Evolutionary conservation across 345 rosid genomes (phyloP), one percentile per base, ranked within the genome.

Genomic region (Populus alba): DNA sequence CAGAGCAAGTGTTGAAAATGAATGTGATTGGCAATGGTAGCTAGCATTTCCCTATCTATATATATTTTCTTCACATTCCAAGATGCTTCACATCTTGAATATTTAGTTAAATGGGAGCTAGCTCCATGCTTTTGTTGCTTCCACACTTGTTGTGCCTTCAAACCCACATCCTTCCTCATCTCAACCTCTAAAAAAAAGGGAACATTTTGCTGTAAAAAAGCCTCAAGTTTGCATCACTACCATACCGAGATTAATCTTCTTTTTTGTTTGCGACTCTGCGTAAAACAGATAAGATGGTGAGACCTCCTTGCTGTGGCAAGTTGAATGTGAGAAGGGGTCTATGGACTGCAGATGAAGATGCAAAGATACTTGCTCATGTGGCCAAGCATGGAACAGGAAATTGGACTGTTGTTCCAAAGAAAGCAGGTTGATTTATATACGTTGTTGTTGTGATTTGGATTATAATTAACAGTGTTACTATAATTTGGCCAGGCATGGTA

Each of bases 301-400:
- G 75, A 55, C 69, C 76, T 66, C 89, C 91, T 72, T 88, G 91
- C 45, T 80, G 89, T 74, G 88, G 85, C 82, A 86, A 83, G 80
- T 53, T 71, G 69, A 86, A 85, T 70, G 80, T 79, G 41, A 86
- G 80, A 59, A 83, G 80, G 51, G 91, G 88, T 2, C 82, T 80
- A 62, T 90, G 97, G 94, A 84, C 51, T 12, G 53, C 68, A 39
- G 97, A 90, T 65, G 94, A 90, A 80, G 97, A 92, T 80, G 90
- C 89, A 31, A 90, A 87, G 84, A 86, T 85, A 5, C 83, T 84
- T 67, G 87, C 89, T 20, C 82, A 86, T 81, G 90, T 87, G 6
- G 82, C 95, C 1, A 91, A 88, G 71, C 89, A 91, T 69, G 94
- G 91, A 33, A 84, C 85, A 16, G 88, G 88, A 7, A 87, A 90